These are phyloP conservation scores for Conringia planisiliqua DNA, from an alignment of 345 rosid species.

Conservation along the genomic window DNA sequence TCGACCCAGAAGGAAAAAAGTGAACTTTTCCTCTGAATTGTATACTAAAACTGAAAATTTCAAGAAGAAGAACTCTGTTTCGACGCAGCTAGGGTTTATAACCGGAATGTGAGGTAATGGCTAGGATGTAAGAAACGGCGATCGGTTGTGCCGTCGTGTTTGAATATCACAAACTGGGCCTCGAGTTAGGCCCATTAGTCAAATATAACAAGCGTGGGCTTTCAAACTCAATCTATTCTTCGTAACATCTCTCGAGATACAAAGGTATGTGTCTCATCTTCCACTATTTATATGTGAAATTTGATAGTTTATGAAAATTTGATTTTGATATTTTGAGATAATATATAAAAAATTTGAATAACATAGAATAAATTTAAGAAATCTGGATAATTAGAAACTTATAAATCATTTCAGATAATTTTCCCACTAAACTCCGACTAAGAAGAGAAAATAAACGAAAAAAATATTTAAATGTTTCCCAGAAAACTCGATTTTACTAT, in stretches of 20 bases:
- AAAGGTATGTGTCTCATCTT: too few species aligned
- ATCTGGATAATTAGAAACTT: too few species aligned
- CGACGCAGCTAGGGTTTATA: conserved; percentile 33
- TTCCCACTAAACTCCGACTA: too few species aligned
- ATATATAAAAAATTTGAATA: too few species aligned
- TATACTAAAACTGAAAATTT: background rate
- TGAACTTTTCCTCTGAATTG: background rate
- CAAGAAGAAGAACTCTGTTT: background rate
- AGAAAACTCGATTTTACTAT: too few species aligned
- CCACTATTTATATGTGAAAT: too few species aligned
- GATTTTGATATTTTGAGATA: too few species aligned
- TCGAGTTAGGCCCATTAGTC: background rate
- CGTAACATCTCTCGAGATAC: too few species aligned
- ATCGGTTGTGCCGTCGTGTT: conserved; percentile 11
- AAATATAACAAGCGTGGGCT: background rate
- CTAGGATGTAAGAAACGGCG: conserved; percentile 20
- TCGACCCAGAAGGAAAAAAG: background rate
- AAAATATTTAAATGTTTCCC: too few species aligned
- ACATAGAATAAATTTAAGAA: too few species aligned
- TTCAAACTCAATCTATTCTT: background rate
- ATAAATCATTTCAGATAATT: too few species aligned
- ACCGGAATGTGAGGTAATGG: conserved; percentile 1
- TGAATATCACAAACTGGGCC: conserved; percentile 1
- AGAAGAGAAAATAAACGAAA: too few species aligned
- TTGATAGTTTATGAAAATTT: background rate